Percentiles rank a stretch among this genome's conserved stretches.
Evolutionary conservation across 106 monocot genomes (phyloP).

Genomic region (Hemerocallis citrina): DNA sequence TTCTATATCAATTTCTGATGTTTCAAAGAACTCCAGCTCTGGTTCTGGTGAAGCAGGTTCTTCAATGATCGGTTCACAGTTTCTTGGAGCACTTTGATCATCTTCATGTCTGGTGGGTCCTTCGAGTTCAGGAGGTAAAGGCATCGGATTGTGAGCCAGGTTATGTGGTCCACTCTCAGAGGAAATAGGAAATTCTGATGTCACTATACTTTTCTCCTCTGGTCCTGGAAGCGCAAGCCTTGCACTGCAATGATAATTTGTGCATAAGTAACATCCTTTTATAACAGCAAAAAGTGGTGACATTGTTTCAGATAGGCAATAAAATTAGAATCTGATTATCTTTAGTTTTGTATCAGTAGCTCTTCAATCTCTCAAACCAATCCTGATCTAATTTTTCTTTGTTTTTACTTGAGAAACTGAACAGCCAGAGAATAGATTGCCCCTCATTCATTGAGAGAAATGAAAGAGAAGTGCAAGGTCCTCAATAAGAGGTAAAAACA

Average conservation of each 20-base stretch:
- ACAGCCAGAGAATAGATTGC: too few relatives aligned
- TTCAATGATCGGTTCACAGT: slow-evolving; percentile 52
- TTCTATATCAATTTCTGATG: slow-evolving; percentile 42
- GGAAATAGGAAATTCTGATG: background rate
- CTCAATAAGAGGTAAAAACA: too few relatives aligned
- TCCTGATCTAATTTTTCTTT: too few relatives aligned
- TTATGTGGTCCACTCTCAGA: background rate
- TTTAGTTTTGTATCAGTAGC: too few relatives aligned
- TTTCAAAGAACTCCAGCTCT: slow-evolving; percentile 37
- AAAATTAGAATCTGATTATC: too few relatives aligned
- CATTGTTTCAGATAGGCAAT: background rate
- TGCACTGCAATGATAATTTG: slow-evolving; percentile 10
- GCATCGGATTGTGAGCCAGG: background rate
- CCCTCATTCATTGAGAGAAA: too few relatives aligned
- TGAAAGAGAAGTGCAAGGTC: too few relatives aligned
- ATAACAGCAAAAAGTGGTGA: background rate
- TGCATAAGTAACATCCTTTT: background rate
- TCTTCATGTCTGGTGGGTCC: background rate
- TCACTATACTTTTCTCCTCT: slow-evolving; percentile 13
- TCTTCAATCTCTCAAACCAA: too few relatives aligned
- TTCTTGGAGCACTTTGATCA: background rate
- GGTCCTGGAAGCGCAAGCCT: slow-evolving; percentile 19
- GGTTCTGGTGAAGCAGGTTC: slow-evolving; percentile 58
- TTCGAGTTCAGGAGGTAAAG: slow-evolving; percentile 7
- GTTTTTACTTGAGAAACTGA: too few relatives aligned